Conservation (phyloP, 2,329 filamentous ascomycete species). For the Bipolaris sorokiniana region DNA sequence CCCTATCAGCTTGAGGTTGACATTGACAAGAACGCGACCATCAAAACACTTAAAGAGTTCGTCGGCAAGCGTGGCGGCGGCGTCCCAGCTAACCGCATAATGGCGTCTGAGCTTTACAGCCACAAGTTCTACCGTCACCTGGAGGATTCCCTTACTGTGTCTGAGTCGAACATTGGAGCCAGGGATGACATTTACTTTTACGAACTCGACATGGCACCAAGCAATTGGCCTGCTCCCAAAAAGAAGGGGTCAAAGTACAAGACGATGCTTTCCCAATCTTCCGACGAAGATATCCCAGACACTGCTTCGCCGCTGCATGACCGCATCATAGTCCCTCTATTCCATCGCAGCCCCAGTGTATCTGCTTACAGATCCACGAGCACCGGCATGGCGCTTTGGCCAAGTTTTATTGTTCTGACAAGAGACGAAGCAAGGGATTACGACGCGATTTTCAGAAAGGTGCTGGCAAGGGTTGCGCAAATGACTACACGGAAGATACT, state of each 20-base stretch:
- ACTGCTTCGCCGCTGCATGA: conserved; percentile 70
- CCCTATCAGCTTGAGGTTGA: conserved; percentile 79
- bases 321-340: conserved; percentile 71
- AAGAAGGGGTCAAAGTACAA: conserved; percentile 51
- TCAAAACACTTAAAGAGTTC: conserved; percentile 70
- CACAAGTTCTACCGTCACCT: conserved; percentile 87
- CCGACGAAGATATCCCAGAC: conserved; percentile 56
- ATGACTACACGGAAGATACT: conserved; percentile 76
- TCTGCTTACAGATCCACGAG: conserved; percentile 40
- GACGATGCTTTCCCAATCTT: conserved; percentile 55
- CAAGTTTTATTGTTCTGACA: conserved; percentile 76
- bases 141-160: conserved; percentile 67
- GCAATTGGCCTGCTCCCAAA: conserved; percentile 72
- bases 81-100: conserved; percentile 66
- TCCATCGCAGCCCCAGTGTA: conserved; percentile 61
- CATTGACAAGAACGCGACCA: conserved; percentile 74
- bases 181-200: conserved; percentile 72
- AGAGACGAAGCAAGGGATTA: conserved; percentile 73
- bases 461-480: conserved; percentile 75
- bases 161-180: conserved; percentile 70
- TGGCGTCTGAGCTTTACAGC: conserved; percentile 82
- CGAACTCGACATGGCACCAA: conserved; percentile 79
- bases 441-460: conserved; percentile 78
- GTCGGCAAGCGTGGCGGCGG: conserved; percentile 61
- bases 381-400: conserved; percentile 51